Conservation (phyloP, 2,329 filamentous ascomycete genomes). For the Calonectria pauciramosa region DNA sequence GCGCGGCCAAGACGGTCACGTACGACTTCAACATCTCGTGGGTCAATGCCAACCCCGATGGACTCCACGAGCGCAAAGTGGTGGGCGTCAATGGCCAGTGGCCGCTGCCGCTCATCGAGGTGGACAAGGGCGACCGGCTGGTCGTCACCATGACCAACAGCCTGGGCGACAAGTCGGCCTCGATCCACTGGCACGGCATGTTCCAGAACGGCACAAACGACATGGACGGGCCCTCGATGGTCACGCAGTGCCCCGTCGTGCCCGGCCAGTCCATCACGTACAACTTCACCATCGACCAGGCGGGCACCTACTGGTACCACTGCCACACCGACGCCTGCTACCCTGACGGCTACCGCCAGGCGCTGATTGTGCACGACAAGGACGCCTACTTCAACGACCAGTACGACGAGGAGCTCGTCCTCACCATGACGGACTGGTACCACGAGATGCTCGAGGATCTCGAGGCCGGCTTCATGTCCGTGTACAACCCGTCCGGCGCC, state of each 20-base stretch:
- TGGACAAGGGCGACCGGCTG: slow-evolving; percentile 66
- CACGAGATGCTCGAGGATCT: slow-evolving; percentile 68
- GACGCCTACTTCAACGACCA: slow-evolving; percentile 67
- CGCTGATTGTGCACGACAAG: slow-evolving; percentile 75
- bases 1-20: slow-evolving; percentile 57
- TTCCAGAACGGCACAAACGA: slow-evolving; percentile 68
- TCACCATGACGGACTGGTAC: slow-evolving; percentile 81
- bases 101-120: slow-evolving; percentile 72
- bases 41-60: slow-evolving; percentile 74
- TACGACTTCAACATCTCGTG: slow-evolving; percentile 74
- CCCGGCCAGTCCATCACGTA: slow-evolving; percentile 69
- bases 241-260: slow-evolving; percentile 70
- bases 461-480: slow-evolving; percentile 63
- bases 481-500: slow-evolving; percentile 68
- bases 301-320: slow-evolving; percentile 76
- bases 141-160: slow-evolving; percentile 64
- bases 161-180: slow-evolving; percentile 57
- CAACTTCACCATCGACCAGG: slow-evolving; percentile 68
- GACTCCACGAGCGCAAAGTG: slow-evolving; percentile 65
- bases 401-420: slow-evolving; percentile 74
- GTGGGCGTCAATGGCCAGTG: slow-evolving; percentile 77
- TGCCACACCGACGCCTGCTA: slow-evolving; percentile 64
- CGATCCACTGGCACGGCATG: slow-evolving; percentile 73
- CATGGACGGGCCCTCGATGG: slow-evolving; percentile 70
- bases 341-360: slow-evolving; percentile 76